Percentiles rank a stretch among this genome's conserved stretches.
These are phyloP conservation scores for Syzygium syzygioides DNA, from an alignment of 441 rosid species.

Conservation along the genomic window DNA sequence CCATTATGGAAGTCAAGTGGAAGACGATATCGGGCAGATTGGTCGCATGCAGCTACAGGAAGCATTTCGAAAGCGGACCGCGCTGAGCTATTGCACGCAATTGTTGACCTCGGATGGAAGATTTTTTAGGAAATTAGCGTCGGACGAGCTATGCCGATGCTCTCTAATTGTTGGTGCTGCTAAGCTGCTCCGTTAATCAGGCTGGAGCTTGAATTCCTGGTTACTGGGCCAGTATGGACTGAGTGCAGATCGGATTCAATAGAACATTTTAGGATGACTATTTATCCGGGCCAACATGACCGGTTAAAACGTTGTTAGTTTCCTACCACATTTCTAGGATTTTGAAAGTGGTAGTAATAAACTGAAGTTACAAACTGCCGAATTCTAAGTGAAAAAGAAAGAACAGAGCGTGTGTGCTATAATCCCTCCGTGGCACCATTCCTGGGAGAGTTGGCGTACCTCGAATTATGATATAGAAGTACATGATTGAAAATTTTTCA, in stretches of 20 bases:
- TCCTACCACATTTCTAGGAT: no score
- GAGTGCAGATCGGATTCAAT: not conserved
- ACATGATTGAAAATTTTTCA: not conserved
- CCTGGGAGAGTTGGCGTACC: not conserved
- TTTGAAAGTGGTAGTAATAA: no score
- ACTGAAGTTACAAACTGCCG: no score
- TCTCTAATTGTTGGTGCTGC: not conserved
- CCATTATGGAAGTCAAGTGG: not conserved
- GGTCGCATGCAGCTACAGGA: not conserved
- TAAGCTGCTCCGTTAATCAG: not conserved
- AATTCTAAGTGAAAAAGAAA: no score
- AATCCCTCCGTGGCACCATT: accelerated
- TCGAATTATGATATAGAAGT: not conserved
- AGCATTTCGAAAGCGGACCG: not conserved
- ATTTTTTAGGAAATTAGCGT: not conserved
- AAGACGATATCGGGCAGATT: not conserved
- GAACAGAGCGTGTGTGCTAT: not conserved
- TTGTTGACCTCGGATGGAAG: not conserved
- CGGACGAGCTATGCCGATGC: not conserved
- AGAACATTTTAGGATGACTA: not conserved
- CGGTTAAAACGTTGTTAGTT: no score
- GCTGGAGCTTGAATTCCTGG: not conserved
- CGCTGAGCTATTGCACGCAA: accelerated
- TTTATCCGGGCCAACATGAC: not conserved
- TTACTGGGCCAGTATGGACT: not conserved